Conservation (phyloP, 345 rosid genomes). For the Rubroshorea leprosula region DNA sequence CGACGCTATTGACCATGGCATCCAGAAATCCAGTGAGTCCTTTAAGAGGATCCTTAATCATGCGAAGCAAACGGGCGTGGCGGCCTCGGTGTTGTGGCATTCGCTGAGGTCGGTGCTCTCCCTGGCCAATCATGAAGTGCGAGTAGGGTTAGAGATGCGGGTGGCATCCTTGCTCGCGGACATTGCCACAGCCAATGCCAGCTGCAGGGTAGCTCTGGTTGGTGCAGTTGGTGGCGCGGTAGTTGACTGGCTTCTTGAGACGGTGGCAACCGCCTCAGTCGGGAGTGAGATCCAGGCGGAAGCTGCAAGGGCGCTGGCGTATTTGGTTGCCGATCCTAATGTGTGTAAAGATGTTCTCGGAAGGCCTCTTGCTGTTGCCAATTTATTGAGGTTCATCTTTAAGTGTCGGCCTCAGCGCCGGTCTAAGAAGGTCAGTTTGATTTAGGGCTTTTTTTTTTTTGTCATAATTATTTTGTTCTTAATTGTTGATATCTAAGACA, state of each 20-base stretch:
- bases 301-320: constrained; percentile 89
- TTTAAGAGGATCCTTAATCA: constrained; percentile 51
- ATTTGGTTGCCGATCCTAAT: constrained; percentile 75
- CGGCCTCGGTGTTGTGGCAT: constrained; percentile 88
- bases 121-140: constrained; percentile 88
- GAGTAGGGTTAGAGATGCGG: constrained; percentile 82
- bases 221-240: constrained; percentile 85
- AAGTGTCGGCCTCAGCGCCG: constrained; percentile 67
- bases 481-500: neutral
- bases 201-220: constrained; percentile 76
- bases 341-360: constrained; percentile 68
- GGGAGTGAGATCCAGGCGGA: constrained; percentile 81
- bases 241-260: constrained; percentile 92
- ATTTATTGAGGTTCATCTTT: constrained; percentile 75
- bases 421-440: constrained; percentile 51
- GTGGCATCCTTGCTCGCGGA: constrained; percentile 90
- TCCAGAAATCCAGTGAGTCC: constrained; percentile 56
- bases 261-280: constrained; percentile 52
- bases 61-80: constrained; percentile 63
- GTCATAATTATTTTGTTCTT: neutral
- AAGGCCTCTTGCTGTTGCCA: constrained; percentile 77
- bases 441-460: constrained; percentile 3
- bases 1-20: constrained; percentile 36
- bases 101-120: constrained; percentile 84
- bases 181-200: constrained; percentile 72